Conservation (phyloP, 2,329 filamentous ascomycete genomes). For the Colletotrichum sp. region DNA sequence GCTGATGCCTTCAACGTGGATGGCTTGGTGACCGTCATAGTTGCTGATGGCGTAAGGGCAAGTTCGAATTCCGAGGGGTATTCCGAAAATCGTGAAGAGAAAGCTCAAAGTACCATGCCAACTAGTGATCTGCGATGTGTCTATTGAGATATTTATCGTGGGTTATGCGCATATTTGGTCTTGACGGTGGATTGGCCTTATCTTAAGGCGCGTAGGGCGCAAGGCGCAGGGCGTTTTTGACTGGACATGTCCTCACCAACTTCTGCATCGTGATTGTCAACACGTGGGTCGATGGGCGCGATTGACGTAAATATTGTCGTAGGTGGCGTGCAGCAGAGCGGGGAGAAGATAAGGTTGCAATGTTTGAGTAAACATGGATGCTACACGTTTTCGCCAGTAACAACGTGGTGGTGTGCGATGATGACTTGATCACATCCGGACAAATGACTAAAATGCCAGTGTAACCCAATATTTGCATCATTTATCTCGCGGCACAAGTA, state of each 20-base stretch:
- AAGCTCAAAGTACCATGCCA: fast-evolving
- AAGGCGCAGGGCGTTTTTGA: background rate
- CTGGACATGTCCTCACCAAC: background rate
- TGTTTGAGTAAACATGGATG: background rate
- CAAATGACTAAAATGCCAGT: background rate
- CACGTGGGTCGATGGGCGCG: background rate
- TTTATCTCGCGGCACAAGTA: background rate
- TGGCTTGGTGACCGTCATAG: background rate
- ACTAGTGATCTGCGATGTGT: background rate
- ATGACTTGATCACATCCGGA: background rate
- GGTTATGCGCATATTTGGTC: background rate
- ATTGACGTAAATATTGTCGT: background rate
- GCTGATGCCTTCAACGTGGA: background rate
- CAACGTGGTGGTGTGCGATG: background rate
- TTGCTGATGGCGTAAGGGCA: background rate
- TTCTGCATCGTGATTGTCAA: background rate
- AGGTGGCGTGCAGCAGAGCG: background rate
- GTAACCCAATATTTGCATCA: fast-evolving
- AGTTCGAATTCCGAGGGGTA: background rate
- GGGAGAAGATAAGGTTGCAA: background rate
- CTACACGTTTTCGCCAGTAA: background rate
- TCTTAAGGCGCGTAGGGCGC: background rate
- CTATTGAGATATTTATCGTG: background rate
- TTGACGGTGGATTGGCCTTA: background rate
- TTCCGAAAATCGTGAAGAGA: background rate